Evolutionary conservation across 768 basidiomycete species (phyloP).

Genomic region (Trichaptum fuscoviolaceum): DNA sequence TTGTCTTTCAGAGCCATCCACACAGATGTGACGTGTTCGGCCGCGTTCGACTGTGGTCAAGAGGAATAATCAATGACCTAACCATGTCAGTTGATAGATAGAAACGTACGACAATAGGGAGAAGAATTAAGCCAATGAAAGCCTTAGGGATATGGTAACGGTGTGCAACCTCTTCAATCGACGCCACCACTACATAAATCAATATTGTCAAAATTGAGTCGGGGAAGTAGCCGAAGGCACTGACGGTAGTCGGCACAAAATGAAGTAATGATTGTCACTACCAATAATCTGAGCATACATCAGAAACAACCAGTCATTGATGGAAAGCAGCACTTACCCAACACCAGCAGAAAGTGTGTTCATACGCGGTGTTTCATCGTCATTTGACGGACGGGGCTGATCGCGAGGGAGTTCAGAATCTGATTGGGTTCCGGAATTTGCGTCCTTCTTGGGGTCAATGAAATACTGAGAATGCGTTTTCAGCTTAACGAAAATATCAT

Average conservation of each 20-base stretch:
- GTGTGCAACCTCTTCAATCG: conserved; percentile 86
- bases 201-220: conserved; percentile 2
- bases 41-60: conserved; percentile 61
- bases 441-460: conserved; percentile 33
- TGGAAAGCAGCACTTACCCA: conserved; percentile 30
- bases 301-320: not conserved
- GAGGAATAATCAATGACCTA: conserved; percentile 2
- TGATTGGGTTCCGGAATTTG: too few species aligned
- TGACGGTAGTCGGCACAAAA: conserved; percentile 86
- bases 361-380: conserved; percentile 53
- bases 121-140: conserved; percentile 81
- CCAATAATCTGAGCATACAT: conserved; percentile 46
- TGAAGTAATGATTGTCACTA: conserved; percentile 73
- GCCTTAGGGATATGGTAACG: conserved; percentile 76
- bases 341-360: conserved; percentile 58
- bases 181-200: conserved; percentile 65
- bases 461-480: conserved; percentile 68
- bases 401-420: not conserved
- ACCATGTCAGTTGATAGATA: conserved; percentile 16
- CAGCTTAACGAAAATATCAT: conserved; percentile 38
- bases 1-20: conserved; percentile 86
- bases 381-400: conserved; percentile 12
- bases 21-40: conserved; percentile 80
- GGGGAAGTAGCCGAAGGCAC: conserved; percentile 23
- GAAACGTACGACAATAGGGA: conserved; percentile 75